phyloP scores from a whole-genome alignment of 2,329 filamentous ascomycete genomes.

The Clarireedia monteithiana region DNA sequence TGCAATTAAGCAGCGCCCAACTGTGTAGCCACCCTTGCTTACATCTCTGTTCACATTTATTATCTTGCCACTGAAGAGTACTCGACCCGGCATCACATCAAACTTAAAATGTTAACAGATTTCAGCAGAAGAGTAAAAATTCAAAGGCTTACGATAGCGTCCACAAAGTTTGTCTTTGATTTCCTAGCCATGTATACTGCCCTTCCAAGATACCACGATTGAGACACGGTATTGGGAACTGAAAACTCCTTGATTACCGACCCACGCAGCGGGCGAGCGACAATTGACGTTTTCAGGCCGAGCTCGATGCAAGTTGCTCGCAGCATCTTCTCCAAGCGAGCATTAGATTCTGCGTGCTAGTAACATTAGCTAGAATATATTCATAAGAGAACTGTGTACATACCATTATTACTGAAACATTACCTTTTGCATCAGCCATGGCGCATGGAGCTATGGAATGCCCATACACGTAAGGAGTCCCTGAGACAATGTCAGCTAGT shows the following conservation, averaged over 20 bases:
- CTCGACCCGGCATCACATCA: slow-evolving; percentile 68
- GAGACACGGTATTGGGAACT: slow-evolving; percentile 42
- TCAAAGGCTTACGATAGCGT: too few species aligned
- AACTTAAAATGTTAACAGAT: slow-evolving; percentile 43
- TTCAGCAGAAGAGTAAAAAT: slow-evolving; percentile 7
- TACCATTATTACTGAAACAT: slow-evolving; percentile 32
- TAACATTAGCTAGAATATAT: too few species aligned
- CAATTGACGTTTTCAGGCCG: too few species aligned
- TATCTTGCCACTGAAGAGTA: slow-evolving; percentile 38
- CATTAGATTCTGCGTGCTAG: neutral
- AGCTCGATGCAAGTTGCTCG: slow-evolving; percentile 32
- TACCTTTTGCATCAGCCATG: slow-evolving; percentile 45
- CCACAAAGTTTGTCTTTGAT: too few species aligned
- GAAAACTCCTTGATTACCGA: slow-evolving; percentile 41
- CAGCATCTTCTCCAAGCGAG: slow-evolving; percentile 33
- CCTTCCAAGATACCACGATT: slow-evolving; percentile 37
- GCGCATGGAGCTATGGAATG: slow-evolving; percentile 34
- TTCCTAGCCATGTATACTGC: slow-evolving; percentile 26
- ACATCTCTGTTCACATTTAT: slow-evolving; percentile 13
- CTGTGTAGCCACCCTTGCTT: neutral
- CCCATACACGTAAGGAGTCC: slow-evolving; percentile 41
- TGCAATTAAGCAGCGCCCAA: too few species aligned
- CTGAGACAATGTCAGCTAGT: slow-evolving; percentile 35
- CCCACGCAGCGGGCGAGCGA: too few species aligned
- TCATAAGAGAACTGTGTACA: too few species aligned